Evolutionary conservation across 129 eudicot species (phyloP).

Genomic region (Pseudognaphalium luteoalbum): DNA sequence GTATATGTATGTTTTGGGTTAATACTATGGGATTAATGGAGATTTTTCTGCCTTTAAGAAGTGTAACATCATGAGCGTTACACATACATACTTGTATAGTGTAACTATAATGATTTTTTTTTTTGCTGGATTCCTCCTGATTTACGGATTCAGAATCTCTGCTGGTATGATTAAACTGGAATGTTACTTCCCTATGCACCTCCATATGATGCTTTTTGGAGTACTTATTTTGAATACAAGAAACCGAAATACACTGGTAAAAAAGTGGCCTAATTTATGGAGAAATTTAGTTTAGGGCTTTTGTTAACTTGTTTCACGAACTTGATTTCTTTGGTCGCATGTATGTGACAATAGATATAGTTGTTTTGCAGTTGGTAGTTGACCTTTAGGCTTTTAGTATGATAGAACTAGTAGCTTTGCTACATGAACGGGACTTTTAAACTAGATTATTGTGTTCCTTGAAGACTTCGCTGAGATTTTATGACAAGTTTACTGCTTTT

Average conservation of each 20-base stretch:
- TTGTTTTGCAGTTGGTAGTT: neutral
- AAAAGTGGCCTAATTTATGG: neutral
- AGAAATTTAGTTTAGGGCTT: neutral
- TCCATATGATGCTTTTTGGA: neutral
- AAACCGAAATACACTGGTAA: neutral
- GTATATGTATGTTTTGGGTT: neutral
- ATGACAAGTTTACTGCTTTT: neutral
- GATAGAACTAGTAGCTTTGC: neutral
- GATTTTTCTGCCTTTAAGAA: neutral
- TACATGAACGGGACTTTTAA: slow-evolving; percentile 3
- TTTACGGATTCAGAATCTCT: neutral
- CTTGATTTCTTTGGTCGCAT: neutral
- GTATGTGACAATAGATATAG: slow-evolving; percentile 1
- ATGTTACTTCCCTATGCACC: neutral
- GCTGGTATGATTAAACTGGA: neutral
- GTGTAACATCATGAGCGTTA: neutral
- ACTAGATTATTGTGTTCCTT: slow-evolving; percentile 2
- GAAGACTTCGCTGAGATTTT: neutral
- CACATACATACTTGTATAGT: neutral
- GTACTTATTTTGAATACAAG: neutral
- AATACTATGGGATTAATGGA: neutral
- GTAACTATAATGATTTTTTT: neutral
- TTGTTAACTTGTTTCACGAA: neutral
- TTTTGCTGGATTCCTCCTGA: neutral
- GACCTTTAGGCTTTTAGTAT: slow-evolving; percentile 12